Percentiles rank a stretch among this genome's conserved stretches.
Conservation (phyloP, 257 asterid species). For the Capsicum rhomboideum region DNA sequence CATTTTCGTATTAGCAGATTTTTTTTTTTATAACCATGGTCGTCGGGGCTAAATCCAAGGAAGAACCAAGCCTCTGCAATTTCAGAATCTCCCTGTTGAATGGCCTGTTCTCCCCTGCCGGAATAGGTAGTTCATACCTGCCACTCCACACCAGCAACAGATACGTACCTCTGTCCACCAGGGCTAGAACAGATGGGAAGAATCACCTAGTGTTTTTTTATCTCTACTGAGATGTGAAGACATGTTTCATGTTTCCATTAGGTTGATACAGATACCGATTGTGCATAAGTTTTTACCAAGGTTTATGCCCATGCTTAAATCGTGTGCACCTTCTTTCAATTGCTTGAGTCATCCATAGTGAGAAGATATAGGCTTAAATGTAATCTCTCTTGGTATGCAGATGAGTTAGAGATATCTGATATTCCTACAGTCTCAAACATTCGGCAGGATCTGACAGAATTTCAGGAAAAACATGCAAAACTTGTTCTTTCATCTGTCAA, state of each 20-base stretch:
- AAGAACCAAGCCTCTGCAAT: no score
- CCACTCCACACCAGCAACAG: no score
- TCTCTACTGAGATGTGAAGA: no score
- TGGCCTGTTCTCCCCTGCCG: no score
- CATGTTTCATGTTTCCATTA: background rate
- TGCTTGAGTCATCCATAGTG: background rate
- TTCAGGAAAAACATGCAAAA: constrained; percentile 92
- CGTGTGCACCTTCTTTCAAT: background rate
- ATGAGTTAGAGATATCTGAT: constrained; percentile 63
- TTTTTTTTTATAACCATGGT: no score
- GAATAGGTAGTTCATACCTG: no score
- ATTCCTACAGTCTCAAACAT: constrained; percentile 76
- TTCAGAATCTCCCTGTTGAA: no score
- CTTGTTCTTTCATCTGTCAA: constrained; percentile 75
- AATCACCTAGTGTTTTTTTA: no score
- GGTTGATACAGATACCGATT: background rate
- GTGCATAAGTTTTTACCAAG: background rate
- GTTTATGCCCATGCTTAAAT: background rate
- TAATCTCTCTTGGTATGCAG: constrained; percentile 37
- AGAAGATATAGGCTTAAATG: background rate
- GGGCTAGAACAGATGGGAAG: no score
- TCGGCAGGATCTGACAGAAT: constrained; percentile 87
- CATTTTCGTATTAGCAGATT: background rate
- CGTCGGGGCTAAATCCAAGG: no score
- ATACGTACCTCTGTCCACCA: no score